phyloP scores from a whole-genome alignment of 2,329 filamentous ascomycete species.

The Aspergillus vadensis region DNA sequence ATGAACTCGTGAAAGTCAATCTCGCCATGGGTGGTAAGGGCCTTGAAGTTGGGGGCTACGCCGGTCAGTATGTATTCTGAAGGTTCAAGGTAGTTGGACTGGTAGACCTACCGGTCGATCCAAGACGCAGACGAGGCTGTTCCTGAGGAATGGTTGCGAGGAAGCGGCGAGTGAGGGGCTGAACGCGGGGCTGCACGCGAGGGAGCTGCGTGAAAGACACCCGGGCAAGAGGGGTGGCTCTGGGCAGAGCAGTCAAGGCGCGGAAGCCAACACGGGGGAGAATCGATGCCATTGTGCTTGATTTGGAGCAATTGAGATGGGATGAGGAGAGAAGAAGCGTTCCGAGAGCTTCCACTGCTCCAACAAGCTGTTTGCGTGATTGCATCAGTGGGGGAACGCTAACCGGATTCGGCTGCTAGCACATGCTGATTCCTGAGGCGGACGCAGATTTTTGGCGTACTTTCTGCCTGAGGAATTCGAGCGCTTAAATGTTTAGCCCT shows the following conservation, averaged over 20 bases:
- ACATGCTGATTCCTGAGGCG: no score
- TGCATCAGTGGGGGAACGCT: background rate
- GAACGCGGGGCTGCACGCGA: constrained; percentile 22
- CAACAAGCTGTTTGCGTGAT: background rate
- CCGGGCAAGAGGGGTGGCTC: constrained; percentile 22
- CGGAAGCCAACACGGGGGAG: constrained; percentile 30
- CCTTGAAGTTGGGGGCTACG: constrained; percentile 66
- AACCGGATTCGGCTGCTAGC: background rate
- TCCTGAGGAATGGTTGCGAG: constrained; percentile 31
- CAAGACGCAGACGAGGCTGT: constrained; percentile 39
- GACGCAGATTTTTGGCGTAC: no score
- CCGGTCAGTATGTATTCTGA: background rate
- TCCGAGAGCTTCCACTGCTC: background rate
- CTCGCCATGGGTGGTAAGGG: constrained; percentile 64
- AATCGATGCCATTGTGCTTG: constrained; percentile 31
- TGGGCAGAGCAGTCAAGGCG: constrained; percentile 27
- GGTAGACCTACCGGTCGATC: constrained; percentile 33
- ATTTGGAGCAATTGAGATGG: background rate
- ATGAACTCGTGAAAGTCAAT: constrained; percentile 73
- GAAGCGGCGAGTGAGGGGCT: constrained; percentile 34
- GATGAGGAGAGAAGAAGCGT: background rate
- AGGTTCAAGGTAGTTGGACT: background rate
- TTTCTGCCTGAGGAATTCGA: no score
- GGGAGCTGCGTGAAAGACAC: constrained; percentile 19
- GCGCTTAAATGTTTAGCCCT: no score